Conservation (phyloP, 768 basidiomycete genomes). For the Mycena leptocephala region DNA sequence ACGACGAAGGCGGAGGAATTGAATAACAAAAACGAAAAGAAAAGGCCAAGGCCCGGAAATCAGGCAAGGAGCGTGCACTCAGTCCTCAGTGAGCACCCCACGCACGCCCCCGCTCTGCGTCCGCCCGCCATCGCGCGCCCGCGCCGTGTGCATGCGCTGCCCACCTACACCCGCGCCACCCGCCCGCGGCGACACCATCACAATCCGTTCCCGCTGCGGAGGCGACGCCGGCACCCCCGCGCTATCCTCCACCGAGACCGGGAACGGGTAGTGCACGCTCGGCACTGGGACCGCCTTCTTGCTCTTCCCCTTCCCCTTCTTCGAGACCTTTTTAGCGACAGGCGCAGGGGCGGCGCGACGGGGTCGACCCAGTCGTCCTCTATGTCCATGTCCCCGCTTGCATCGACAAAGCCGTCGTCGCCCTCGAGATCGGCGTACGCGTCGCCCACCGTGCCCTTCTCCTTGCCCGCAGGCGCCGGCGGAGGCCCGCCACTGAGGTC, state of each 20-base stretch:
- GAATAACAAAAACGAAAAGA: background rate
- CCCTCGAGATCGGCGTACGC: conserved; percentile 52
- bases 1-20: too few relatives aligned
- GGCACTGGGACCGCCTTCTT: conserved; percentile 60
- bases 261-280: conserved; percentile 66
- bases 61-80: background rate
- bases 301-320: conserved; percentile 55
- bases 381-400: conserved; percentile 46
- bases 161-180: background rate
- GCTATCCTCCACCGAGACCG: background rate
- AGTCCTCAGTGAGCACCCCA: background rate
- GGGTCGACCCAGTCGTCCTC: conserved; percentile 83
- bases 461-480: conserved; percentile 39
- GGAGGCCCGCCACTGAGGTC: conserved; percentile 45
- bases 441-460: conserved; percentile 46
- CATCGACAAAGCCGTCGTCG: conserved; percentile 51
- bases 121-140: background rate
- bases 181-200: background rate
- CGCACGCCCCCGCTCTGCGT: background rate
- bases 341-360: conserved; percentile 55
- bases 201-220: background rate
- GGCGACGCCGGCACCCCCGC: background rate
- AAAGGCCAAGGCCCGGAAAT: too few relatives aligned
- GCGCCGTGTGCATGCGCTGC: background rate
- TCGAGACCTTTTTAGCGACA: conserved; percentile 32